Evolutionary conservation across 306 rosid genomes (phyloP).

Genomic region (Ceratonia siliqua): DNA sequence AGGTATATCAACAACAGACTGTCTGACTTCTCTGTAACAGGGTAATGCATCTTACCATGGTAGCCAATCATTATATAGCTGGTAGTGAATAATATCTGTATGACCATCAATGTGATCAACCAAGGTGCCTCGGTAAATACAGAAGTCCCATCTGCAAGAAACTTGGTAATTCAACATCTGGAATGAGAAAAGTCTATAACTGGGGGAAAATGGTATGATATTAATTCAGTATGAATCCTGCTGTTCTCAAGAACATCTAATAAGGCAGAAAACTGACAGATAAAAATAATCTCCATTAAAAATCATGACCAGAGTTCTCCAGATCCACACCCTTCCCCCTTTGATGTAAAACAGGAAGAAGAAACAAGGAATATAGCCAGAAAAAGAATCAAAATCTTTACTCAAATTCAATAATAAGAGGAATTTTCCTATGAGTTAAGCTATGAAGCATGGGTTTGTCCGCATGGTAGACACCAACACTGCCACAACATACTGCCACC

Average conservation of each 20-base stretch:
- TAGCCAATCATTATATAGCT: constrained; percentile 73
- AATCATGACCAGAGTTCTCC: too few relatives aligned
- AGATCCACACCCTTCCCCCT: too few relatives aligned
- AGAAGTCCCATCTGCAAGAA: constrained; percentile 91
- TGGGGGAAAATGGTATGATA: background rate
- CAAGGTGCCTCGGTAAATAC: constrained; percentile 62
- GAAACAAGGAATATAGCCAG: too few relatives aligned
- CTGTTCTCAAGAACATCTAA: background rate
- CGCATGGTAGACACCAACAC: too few relatives aligned
- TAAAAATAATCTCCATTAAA: too few relatives aligned
- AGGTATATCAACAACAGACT: constrained; percentile 35
- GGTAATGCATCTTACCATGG: constrained; percentile 63
- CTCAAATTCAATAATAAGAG: too few relatives aligned
- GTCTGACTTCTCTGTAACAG: constrained; percentile 7
- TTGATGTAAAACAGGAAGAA: too few relatives aligned
- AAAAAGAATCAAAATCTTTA: too few relatives aligned
- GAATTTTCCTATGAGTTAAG: too few relatives aligned
- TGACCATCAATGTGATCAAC: constrained; percentile 92
- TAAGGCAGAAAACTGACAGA: background rate
- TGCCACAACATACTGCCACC: too few relatives aligned
- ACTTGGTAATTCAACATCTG: constrained; percentile 37
- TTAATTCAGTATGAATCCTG: background rate
- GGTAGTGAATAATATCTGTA: constrained; percentile 75
- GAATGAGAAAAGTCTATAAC: constrained; percentile 17
- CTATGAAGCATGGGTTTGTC: too few relatives aligned